Conservation (phyloP, 495 filamentous ascomycete genomes). For the Xylaria cubensis region DNA sequence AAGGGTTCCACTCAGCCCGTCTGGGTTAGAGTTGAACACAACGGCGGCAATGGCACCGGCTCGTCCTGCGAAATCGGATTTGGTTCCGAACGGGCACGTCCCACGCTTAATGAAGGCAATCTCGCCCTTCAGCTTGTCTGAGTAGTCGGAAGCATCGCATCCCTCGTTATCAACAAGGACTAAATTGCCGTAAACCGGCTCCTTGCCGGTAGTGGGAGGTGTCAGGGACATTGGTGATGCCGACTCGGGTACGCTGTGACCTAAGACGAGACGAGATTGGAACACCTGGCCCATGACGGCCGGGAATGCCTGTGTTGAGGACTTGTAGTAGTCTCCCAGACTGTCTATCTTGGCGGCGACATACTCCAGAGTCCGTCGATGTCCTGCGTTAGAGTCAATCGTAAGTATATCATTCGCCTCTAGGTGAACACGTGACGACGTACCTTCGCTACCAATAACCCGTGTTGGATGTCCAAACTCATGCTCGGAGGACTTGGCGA, state of each 20-base stretch:
- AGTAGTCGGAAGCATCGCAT: conserved; percentile 56
- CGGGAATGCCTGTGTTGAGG: conserved; percentile 64
- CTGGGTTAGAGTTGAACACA: conserved; percentile 63
- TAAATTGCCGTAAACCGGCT: conserved; percentile 57
- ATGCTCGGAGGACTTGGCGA: conserved; percentile 59
- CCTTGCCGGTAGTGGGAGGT: conserved; percentile 61
- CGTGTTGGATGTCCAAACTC: conserved; percentile 68
- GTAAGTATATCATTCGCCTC: conserved; percentile 6
- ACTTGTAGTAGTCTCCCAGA: conserved; percentile 64
- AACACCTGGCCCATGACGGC: conserved; percentile 65
- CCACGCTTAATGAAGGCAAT: conserved; percentile 66
- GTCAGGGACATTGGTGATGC: conserved; percentile 65
- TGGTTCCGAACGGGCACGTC: conserved; percentile 64
- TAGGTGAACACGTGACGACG: conserved; percentile 24
- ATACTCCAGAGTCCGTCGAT: conserved; percentile 65
- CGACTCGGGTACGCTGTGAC: conserved; percentile 55
- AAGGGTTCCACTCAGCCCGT: conserved; percentile 58
- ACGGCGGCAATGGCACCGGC: conserved; percentile 67
- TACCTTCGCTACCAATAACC: conserved; percentile 68
- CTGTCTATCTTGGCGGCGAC: conserved; percentile 57
- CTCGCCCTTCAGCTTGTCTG: conserved; percentile 48
- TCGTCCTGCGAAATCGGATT: conserved; percentile 61
- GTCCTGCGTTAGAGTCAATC: conserved; percentile 50
- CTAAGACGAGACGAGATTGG: conserved; percentile 63
- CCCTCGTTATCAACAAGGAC: conserved; percentile 55